These are phyloP conservation scores for Colletotrichum salicis DNA, from an alignment of 2,329 filamentous ascomycete genomes.

Conservation along the genomic window DNA sequence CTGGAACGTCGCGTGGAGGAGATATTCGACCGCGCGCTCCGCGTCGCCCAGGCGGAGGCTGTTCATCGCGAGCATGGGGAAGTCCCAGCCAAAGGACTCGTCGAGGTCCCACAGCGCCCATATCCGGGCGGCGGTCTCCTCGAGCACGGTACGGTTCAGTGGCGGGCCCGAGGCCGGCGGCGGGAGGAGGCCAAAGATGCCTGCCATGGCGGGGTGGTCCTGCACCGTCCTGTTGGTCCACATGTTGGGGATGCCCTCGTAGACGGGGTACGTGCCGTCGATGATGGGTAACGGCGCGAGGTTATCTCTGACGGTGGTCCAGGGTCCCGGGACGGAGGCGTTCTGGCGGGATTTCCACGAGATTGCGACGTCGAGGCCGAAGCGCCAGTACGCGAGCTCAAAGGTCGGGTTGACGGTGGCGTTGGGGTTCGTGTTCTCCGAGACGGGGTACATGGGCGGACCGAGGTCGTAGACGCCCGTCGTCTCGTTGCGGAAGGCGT, in stretches of 20 bases:
- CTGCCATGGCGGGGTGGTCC: constrained; percentile 56
- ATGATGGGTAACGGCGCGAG: constrained; percentile 63
- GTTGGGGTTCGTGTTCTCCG: constrained; percentile 69
- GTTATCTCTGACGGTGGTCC: constrained; percentile 60
- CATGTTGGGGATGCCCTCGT: constrained; percentile 58
- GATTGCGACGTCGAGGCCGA: constrained; percentile 65
- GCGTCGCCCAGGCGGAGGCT: constrained; percentile 51
- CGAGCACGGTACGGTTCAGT: constrained; percentile 48
- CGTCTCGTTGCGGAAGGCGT: constrained; percentile 63
- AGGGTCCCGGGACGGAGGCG: constrained; percentile 54
- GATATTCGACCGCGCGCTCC: constrained; percentile 51
- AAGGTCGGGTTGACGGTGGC: constrained; percentile 67
- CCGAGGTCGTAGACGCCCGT: constrained; percentile 63
- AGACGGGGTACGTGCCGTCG: constrained; percentile 63
- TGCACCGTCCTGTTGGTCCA: constrained; percentile 52
- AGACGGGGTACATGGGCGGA: constrained; percentile 56
- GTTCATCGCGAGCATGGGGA: constrained; percentile 58
- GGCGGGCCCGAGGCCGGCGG: constrained; percentile 47
- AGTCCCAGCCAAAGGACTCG: constrained; percentile 57
- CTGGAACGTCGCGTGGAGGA: constrained; percentile 60
- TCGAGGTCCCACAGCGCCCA: constrained; percentile 51
- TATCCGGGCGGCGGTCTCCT: constrained; percentile 52
- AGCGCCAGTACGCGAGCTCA: constrained; percentile 70
- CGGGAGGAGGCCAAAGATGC: constrained; percentile 55
- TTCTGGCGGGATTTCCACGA: constrained; percentile 62